A percentile compares a stretch with the other conserved stretches of the same genome.
Evolutionary conservation across 192 early-diverging fungal species (phyloP).

Genomic region (Backusella mclennaniae): DNA sequence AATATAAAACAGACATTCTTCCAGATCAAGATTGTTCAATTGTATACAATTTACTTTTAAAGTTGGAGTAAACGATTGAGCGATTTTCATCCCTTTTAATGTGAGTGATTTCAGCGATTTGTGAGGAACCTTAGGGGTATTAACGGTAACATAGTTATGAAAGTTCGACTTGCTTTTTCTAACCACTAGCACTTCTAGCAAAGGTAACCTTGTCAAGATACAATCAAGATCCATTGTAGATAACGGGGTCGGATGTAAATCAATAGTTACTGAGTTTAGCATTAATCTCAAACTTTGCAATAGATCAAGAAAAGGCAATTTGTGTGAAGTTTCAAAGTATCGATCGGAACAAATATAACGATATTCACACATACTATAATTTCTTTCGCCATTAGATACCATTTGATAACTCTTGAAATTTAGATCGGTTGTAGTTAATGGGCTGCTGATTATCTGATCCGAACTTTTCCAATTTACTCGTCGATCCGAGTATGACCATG

Average conservation of each 20-base stretch:
- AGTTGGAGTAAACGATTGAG: background rate
- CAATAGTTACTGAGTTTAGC: background rate
- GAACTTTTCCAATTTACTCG: background rate
- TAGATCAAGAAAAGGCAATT: background rate
- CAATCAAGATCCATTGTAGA: background rate
- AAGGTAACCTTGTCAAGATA: conserved; percentile 1
- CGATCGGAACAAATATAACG: background rate
- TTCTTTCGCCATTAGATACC: background rate
- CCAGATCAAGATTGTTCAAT: background rate
- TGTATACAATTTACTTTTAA: background rate
- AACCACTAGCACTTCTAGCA: background rate
- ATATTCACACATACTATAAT: background rate
- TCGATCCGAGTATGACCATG: background rate
- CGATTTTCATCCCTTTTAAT: background rate
- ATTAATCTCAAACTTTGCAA: background rate
- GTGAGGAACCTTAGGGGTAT: background rate
- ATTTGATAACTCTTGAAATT: background rate
- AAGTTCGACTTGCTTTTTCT: background rate
- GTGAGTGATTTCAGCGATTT: background rate
- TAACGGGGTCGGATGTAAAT: background rate
- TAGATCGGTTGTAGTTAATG: background rate
- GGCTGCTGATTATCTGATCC: background rate
- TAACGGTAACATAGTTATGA: background rate
- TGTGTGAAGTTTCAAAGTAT: background rate
- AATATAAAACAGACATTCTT: background rate